Evolutionary conservation across 768 basidiomycete species (phyloP).

Genomic region (Chiua virens): DNA sequence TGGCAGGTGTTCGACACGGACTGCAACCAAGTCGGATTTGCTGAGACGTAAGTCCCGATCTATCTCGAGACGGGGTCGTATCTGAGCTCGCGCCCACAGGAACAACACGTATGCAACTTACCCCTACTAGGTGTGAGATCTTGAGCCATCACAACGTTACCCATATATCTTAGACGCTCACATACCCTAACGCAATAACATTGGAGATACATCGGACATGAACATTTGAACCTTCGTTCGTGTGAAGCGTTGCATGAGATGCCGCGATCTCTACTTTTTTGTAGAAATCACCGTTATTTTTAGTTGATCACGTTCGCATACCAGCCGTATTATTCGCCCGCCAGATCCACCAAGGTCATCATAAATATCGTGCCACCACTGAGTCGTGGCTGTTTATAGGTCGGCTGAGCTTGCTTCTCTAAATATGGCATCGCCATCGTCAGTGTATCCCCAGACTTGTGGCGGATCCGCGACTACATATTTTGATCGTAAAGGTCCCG

Average conservation of each 20-base stretch:
- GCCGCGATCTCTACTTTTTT: not conserved
- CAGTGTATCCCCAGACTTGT: no score
- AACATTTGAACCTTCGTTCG: no score
- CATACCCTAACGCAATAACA: not conserved
- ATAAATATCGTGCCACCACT: no score
- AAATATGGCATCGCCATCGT: no score
- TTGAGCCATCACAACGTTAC: not conserved
- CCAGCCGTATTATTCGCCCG: not conserved
- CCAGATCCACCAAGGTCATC: not conserved
- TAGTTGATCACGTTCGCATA: not conserved
- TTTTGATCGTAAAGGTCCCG: no score
- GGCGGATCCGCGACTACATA: no score
- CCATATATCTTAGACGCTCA: not conserved
- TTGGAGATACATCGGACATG: not conserved
- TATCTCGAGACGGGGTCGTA: not conserved
- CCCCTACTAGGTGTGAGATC: not conserved
- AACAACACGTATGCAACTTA: constrained; percentile 20
- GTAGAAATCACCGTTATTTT: not conserved
- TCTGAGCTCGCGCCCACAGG: constrained; percentile 7
- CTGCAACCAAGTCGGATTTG: constrained; percentile 10
- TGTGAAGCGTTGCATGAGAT: no score
- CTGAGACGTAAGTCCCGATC: constrained; percentile 20
- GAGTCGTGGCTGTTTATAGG: no score
- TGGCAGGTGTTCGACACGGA: constrained; percentile 17
- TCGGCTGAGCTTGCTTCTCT: no score